A percentile compares a stretch with the other conserved stretches of the same genome.
Conservation (phyloP, 179 eudicot species). For the Silene coronaria region DNA sequence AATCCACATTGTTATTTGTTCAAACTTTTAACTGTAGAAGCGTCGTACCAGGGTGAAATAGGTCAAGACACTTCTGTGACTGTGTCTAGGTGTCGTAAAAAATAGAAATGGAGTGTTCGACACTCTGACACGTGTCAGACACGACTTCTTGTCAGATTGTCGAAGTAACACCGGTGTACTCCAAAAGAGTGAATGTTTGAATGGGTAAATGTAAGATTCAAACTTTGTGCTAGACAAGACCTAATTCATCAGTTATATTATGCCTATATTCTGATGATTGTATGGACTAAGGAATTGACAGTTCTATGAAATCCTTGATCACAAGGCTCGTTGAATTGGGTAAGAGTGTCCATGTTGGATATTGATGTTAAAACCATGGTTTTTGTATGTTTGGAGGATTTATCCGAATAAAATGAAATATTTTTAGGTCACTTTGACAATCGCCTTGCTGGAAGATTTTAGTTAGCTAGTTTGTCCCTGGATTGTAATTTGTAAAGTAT, state of each 20-base stretch:
- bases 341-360: background rate
- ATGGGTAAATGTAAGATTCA: background rate
- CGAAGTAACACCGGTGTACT: background rate
- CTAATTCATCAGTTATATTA: background rate
- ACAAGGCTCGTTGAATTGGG: background rate
- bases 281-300: background rate
- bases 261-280: background rate
- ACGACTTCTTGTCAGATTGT: too few relatives aligned
- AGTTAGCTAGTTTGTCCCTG: background rate
- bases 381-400: background rate
- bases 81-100: too few relatives aligned
- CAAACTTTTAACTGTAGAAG: too few relatives aligned
- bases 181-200: background rate
- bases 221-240: background rate
- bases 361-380: background rate
- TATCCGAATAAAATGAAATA: background rate
- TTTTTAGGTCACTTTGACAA: background rate
- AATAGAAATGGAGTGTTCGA: too few relatives aligned
- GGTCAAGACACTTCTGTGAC: too few relatives aligned
- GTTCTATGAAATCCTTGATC: constrained; percentile 3
- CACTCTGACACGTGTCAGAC: too few relatives aligned
- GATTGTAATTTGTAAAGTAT: background rate
- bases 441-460: background rate
- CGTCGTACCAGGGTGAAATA: too few relatives aligned
- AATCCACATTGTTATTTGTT: too few relatives aligned